Percentiles rank a stretch among this genome's conserved stretches.
These are phyloP conservation scores for Avena eriantha DNA, from an alignment of 176 grass and related monocot genomes.

Conservation along the genomic window DNA sequence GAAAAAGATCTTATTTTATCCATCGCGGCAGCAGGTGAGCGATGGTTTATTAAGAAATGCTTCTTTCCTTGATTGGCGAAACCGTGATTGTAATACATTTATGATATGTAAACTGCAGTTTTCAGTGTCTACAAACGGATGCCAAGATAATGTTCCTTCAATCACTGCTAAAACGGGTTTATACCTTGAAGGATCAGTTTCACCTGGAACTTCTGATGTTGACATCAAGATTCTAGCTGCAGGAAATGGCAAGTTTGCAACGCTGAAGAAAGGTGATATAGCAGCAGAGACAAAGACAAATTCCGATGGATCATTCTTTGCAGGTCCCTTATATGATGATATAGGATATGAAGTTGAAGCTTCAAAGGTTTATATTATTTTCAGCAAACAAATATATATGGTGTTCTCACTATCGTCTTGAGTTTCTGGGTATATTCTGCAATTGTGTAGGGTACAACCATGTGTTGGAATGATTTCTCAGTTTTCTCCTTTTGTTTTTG, in stretches of 20 bases:
- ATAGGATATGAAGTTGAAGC: constrained; percentile 85
- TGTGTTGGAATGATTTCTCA: constrained; percentile 10
- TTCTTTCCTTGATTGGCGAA: constrained; percentile 28
- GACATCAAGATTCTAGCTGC: constrained; percentile 69
- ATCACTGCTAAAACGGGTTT: constrained; percentile 76
- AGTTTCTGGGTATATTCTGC: constrained; percentile 25
- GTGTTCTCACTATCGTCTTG: constrained; percentile 6
- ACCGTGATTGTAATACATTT: constrained; percentile 20
- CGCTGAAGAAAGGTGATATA: constrained; percentile 77
- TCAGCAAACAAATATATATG: constrained; percentile 23
- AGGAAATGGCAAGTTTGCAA: constrained; percentile 66
- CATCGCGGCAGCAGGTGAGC: constrained; percentile 73
- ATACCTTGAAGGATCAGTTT: constrained; percentile 90
- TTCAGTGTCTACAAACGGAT: constrained; percentile 70
- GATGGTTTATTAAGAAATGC: constrained; percentile 21
- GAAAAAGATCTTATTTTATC: constrained; percentile 95
- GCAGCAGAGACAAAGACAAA: constrained; percentile 81
- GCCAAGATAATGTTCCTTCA: constrained; percentile 71
- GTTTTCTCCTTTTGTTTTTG: neutral
- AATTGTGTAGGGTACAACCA: neutral
- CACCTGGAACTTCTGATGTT: constrained; percentile 77
- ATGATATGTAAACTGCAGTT: constrained; percentile 62
- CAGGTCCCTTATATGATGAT: constrained; percentile 92
- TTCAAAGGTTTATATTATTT: constrained; percentile 68
- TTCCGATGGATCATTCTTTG: constrained; percentile 71